A percentile compares a stretch with the other conserved stretches of the same genome.
These are phyloP conservation scores for Eragrostis nindensis DNA, from an alignment of 176 grass and related monocot genomes.

Conservation along the genomic window DNA sequence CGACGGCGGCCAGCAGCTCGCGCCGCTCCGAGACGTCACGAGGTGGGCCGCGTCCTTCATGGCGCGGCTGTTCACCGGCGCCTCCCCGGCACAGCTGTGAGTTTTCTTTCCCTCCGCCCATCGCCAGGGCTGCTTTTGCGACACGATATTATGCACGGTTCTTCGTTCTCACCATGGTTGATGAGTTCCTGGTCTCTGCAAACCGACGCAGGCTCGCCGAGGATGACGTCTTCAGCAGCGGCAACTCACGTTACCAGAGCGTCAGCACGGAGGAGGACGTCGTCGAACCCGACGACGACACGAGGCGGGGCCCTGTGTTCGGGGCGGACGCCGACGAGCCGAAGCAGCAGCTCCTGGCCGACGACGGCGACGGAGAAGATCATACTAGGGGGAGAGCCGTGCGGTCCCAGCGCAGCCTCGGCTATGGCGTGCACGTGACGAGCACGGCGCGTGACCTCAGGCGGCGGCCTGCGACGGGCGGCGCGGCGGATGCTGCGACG, in stretches of 20 bases:
- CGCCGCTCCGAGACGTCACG: slow-evolving; percentile 22
- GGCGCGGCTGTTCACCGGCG: slow-evolving; percentile 53
- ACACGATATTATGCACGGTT: not conserved
- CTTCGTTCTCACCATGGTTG: too few relatives aligned
- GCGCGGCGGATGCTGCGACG: not conserved
- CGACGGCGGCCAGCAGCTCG: not conserved
- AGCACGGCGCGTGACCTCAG: not conserved
- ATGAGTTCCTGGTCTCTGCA: not conserved
- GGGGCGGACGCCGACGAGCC: not conserved
- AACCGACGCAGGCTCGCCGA: slow-evolving; percentile 21
- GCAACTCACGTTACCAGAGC: slow-evolving; percentile 33
- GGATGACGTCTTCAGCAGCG: slow-evolving; percentile 2
- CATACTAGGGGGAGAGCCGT: not conserved
- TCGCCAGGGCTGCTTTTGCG: not conserved
- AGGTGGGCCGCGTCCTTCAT: slow-evolving; percentile 50
- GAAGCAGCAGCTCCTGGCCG: not conserved
- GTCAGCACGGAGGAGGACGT: slow-evolving; percentile 10
- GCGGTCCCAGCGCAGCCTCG: not conserved
- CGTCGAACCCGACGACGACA: not conserved
- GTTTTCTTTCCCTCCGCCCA: not conserved
- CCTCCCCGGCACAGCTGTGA: slow-evolving; percentile 45
- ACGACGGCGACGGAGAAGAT: not conserved
- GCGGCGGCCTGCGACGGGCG: not conserved
- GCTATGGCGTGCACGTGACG: not conserved
- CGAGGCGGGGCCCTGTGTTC: not conserved